Base-by-base conservation (phyloP, 139 green algal species). In the Micromonas pusilla region DNA sequence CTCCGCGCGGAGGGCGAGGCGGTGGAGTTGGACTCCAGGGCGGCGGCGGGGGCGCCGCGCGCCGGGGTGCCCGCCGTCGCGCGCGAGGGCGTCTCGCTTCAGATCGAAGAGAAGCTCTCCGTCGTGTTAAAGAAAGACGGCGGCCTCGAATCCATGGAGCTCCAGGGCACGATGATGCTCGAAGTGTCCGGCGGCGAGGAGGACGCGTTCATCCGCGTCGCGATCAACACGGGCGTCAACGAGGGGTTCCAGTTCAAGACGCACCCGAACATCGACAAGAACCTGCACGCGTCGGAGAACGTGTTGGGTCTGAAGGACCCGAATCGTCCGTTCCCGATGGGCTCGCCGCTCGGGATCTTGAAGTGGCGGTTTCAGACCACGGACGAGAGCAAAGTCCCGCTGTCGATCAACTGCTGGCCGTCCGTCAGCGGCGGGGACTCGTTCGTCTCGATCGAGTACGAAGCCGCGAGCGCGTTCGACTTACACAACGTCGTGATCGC, bases 241-340 rank as follows among this genome's bases (percentile, higher is more conserved):
- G 65, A 83, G n/a, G 91, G 87, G 16, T 97, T 96, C 86, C 92
- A 98, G 83, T 98, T 99, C 91, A 99, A 98, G 89, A 98, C 96
- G 65, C 96, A 99, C 80, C 96, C 96, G 72, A 99, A 99, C 86
- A 98, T 99, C 81, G 95, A 99, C 90, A 99, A 99, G 86, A 84
- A 80, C 25, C 74, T 90, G 34, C 96, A 97, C 87, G 83, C 62
- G 62, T 78, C 37, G 1, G 70, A 91, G n/a, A 88, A 83, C 76
- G 73, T 92, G 20, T 86, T 99, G 57, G 89, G 86, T 0, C 88
- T 99, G 33, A 97, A 97, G 80, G 94, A 99, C 83, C 88, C 94
- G 1, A 87, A 86, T 32, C 86, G 91, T 3, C 94, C 95, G 21
- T 99, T 98, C 87, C 96, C 96, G 57, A 90, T 88, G 21, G 93